Evolutionary conservation across 257 asterid species (phyloP), one percentile per base, ranked within the genome.

Genomic region (Dorcoceras hygrometricum): DNA sequence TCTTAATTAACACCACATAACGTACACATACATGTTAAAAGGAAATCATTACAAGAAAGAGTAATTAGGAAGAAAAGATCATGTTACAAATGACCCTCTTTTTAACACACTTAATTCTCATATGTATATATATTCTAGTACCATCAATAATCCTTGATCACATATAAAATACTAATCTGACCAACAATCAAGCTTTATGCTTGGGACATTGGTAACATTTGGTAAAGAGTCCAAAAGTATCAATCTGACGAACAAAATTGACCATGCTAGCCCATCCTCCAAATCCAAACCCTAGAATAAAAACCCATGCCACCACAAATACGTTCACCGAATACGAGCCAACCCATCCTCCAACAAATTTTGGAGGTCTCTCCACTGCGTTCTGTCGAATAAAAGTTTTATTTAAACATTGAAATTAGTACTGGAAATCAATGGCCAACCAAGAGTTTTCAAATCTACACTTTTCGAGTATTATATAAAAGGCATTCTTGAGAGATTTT

Each of bases 211-310:
- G 96, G 65, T 83, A 89, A 57, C 96, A 89, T 81, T 89, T 89
- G 48, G 96, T 80, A 72, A 89, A 89, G 68, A 89, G 63, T 32
- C 96, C 96, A 80, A 89, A 89, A 11, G 95, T 75, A 71, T 81
- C 63, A 58, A 89, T 83, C 78, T 89, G 96, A 69, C 60, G 94
- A 46, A 88, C 43, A 68, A 88, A 88, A 74, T 88, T 88, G 75
- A 82, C 46, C 86, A 86, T 75, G 76, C 96, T 88, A 28, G 96
- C 96, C 96, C 96, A 88, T 59, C 96, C 96, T 72, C 96, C 96
- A 73, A 86, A 86, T 71, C 92, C 96, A 68, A 89, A 89, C 1
- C 96, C 96, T 66, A 89, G 79, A 1, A 89, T 71, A 46, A 89
- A 79, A 65, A 89, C 95, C 96, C 96, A 89, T 22, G 43, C 83